These are phyloP conservation scores for Carex littledalei DNA, from an alignment of 176 grass and related monocot species.

Conservation along the genomic window DNA sequence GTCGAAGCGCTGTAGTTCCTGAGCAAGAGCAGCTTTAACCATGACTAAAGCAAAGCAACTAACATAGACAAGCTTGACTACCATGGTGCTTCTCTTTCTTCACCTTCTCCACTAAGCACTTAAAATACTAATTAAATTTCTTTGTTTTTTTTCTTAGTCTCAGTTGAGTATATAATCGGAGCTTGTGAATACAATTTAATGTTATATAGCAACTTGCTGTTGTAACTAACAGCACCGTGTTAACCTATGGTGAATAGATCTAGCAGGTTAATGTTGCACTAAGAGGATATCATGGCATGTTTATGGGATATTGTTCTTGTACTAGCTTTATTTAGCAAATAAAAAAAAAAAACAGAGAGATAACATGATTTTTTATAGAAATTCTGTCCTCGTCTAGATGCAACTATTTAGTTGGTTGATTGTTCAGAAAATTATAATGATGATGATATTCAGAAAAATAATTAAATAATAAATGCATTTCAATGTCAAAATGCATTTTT, in stretches of 20 bases:
- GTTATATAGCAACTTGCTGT: too few species aligned
- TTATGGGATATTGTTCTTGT: neutral
- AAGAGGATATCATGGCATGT: neutral
- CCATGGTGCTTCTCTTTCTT: neutral
- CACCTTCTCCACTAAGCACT: neutral
- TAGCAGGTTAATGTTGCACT: too few species aligned
- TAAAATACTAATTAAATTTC: neutral
- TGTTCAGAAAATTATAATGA: neutral
- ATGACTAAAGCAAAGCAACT: neutral
- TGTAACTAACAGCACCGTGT: too few species aligned
- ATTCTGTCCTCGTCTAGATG: neutral
- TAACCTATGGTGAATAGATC: too few species aligned
- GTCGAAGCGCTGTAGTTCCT: neutral
- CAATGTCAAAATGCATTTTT: too few species aligned
- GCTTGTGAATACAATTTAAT: neutral
- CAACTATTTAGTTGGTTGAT: neutral
- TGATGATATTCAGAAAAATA: too few species aligned
- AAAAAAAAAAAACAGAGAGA: neutral
- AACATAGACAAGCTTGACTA: neutral
- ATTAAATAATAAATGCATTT: too few species aligned
- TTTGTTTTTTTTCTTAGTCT: too few species aligned
- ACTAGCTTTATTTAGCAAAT: slow-evolving; percentile 4
- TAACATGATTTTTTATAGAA: neutral
- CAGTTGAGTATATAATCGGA: too few species aligned
- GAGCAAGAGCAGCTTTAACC: neutral